Base-by-base conservation (phyloP, 257 asterid species). In the Scutellaria barbata region DNA sequence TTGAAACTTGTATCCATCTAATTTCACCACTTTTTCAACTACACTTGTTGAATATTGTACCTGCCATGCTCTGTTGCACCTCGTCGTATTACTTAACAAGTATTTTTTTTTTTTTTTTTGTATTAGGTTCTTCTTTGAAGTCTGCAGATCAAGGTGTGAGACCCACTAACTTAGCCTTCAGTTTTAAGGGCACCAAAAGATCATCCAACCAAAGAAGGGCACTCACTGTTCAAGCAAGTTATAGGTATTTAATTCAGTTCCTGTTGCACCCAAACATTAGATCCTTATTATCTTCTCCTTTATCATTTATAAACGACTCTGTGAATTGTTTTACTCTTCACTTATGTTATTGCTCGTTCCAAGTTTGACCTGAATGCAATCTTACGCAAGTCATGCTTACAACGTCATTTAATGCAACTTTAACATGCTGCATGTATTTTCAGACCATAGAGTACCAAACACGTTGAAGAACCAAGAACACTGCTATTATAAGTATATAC, bases 191-290 rank as follows among this genome's bases (percentile, higher is more conserved):
- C 67, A 54, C 73, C 48, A 75, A 83, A 76, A 88, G 82, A 73
- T 73, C 87, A 14, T 77, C 80, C 63, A 40, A 76, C 76, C 76
- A 81, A 45, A 79, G 78, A 60, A 84, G 89, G 69, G 42, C 62
- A 65, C 86, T 88, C 79, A 53, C 78, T 12, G 70, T 90, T 75
- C 89, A 75, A 81, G 95, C 96, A 58, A 74, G 84, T 77, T 85
- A 86, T 62, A 83, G 97, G 98, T 92, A 79, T 74, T n/a, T 61
- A 22, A 50, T 51, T 66, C 60, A 53, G 10, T 64, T 68, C 37
- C 71, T 20, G 12, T 33, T 77, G 30, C 35, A 30, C 35, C 35
- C 2, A 30, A 30, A 30, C 5, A 30, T 30, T 30, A 30, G 35
- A 30, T 2, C 35, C 35, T 43, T 18, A 25, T 39, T 40, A 10